phyloP scores from a whole-genome alignment of 2,329 filamentous ascomycete genomes.

The Fusarium sp. region DNA sequence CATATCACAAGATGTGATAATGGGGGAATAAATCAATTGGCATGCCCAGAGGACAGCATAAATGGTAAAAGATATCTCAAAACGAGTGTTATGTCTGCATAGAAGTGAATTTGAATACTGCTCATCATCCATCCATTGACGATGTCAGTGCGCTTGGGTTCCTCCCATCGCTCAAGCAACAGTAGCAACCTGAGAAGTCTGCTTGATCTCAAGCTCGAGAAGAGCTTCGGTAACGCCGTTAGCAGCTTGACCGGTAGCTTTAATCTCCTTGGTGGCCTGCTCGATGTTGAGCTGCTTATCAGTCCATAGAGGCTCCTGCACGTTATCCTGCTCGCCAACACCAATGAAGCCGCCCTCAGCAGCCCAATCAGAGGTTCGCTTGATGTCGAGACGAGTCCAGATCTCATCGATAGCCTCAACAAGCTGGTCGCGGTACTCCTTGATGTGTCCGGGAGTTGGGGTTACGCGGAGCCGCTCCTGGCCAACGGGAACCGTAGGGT shows the following conservation, averaged over 20 bases:
- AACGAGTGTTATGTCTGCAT: constrained; percentile 15
- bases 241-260: constrained; percentile 53
- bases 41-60: constrained; percentile 20
- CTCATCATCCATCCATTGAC: constrained; percentile 11
- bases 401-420: constrained; percentile 86
- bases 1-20: constrained; percentile 13
- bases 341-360: constrained; percentile 93
- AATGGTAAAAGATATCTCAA: constrained; percentile 33
- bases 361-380: constrained; percentile 93
- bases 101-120: constrained; percentile 37
- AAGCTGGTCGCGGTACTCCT: constrained; percentile 86
- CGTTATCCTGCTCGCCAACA: constrained; percentile 78
- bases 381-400: constrained; percentile 88
- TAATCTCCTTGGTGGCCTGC: constrained; percentile 71
- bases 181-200: constrained; percentile 44
- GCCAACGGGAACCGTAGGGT: constrained; percentile 97
- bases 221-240: constrained; percentile 66
- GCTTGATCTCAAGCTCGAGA: constrained; percentile 64
- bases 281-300: constrained; percentile 85
- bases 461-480: constrained; percentile 97
- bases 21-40: constrained; percentile 37
- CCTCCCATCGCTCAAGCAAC: constrained; percentile 37
- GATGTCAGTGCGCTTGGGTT: neutral
- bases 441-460: constrained; percentile 90
- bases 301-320: constrained; percentile 85